These are phyloP conservation scores for Astragalus membranaceus DNA, from an alignment of 306 rosid genomes.

Conservation along the genomic window DNA sequence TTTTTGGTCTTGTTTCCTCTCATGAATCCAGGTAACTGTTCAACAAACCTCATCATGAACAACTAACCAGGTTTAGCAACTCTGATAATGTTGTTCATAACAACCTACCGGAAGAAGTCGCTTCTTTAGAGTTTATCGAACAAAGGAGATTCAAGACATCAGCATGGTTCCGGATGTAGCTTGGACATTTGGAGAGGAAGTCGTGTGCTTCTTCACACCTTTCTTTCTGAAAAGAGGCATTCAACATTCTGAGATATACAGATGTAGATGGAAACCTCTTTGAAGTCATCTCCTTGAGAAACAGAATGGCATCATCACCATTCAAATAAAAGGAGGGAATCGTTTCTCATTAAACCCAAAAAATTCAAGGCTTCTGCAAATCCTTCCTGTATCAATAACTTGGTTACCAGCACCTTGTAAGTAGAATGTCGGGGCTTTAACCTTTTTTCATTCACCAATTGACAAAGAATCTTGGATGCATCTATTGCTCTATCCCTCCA, in stretches of 20 bases:
- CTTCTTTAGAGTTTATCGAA: too few relatives aligned
- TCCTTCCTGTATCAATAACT: constrained; percentile 51
- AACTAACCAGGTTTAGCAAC: constrained; percentile 2
- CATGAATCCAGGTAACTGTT: too few relatives aligned
- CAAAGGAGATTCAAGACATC: too few relatives aligned
- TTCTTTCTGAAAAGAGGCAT: too few relatives aligned
- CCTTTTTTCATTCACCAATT: constrained; percentile 36
- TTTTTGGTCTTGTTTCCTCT: too few relatives aligned
- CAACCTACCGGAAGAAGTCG: too few relatives aligned
- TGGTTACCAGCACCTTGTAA: constrained; percentile 51
- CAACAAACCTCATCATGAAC: too few relatives aligned
- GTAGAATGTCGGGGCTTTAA: constrained; percentile 62
- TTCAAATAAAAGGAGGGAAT: constrained; percentile 63
- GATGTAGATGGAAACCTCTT: too few relatives aligned
- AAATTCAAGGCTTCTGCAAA: constrained; percentile 54
- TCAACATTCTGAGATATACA: too few relatives aligned
- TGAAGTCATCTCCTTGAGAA: constrained; percentile 63
- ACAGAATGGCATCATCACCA: constrained; percentile 54
- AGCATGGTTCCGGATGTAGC: too few relatives aligned
- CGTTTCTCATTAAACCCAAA: constrained; percentile 59
- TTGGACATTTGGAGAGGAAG: too few relatives aligned
- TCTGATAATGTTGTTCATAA: not conserved
- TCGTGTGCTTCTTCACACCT: too few relatives aligned
- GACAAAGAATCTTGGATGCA: constrained; percentile 45
- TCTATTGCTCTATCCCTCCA: constrained; percentile 43